phyloP scores from a whole-genome alignment of 768 basidiomycete genomes.

The Daedalea quercina region DNA sequence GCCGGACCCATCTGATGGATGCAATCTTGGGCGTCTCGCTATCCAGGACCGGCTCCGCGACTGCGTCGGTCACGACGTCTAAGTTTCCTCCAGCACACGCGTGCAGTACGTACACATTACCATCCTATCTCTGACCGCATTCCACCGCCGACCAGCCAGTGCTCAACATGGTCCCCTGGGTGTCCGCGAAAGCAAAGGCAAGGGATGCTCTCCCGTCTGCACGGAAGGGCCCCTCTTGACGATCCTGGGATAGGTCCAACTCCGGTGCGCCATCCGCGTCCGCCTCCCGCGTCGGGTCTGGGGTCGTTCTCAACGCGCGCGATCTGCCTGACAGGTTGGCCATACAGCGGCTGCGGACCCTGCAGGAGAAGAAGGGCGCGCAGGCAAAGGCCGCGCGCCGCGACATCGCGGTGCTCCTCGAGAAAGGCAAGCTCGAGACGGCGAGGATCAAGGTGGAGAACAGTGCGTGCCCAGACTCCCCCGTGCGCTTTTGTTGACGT shows the following conservation, averaged over 20 bases:
- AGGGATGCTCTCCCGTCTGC: neutral
- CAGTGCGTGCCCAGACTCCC: slow-evolving; percentile 38
- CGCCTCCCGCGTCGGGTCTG: slow-evolving; percentile 27
- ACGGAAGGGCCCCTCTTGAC: neutral
- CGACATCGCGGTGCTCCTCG: slow-evolving; percentile 76
- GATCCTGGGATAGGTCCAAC: slow-evolving; percentile 33
- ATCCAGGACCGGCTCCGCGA: no score
- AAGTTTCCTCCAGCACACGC: no score
- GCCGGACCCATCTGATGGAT: no score
- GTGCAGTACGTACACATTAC: neutral
- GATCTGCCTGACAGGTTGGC: slow-evolving; percentile 50
- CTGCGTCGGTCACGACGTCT: no score
- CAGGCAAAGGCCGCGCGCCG: slow-evolving; percentile 67
- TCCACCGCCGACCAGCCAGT: neutral
- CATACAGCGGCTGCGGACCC: slow-evolving; percentile 75
- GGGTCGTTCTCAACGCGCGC: slow-evolving; percentile 20
- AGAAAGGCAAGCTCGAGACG: slow-evolving; percentile 77
- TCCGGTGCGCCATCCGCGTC: slow-evolving; percentile 34
- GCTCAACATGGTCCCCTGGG: slow-evolving; percentile 46
- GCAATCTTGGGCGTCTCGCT: no score
- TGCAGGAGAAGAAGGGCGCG: slow-evolving; percentile 91
- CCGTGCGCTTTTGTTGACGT: neutral
- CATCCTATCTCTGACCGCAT: neutral
- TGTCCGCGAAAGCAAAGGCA: slow-evolving; percentile 56
- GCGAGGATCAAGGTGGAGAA: slow-evolving; percentile 83